Base-by-base conservation (phyloP, 2,329 filamentous ascomycete genomes). In the Beauveria caledonica region DNA sequence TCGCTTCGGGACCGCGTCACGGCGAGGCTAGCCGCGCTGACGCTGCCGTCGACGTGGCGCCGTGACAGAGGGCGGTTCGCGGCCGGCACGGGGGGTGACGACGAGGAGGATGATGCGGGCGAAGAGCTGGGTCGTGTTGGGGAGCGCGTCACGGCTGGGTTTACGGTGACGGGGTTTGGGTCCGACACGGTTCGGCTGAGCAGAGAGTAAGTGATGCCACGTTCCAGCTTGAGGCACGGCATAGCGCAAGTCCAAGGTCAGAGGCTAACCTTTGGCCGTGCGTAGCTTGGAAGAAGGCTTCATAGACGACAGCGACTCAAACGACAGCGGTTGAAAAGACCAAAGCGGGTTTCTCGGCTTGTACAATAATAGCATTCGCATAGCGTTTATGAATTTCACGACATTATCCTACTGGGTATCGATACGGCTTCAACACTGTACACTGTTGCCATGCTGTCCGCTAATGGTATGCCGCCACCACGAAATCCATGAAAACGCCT, bases 181-280 rank as follows among this genome's bases (percentile, higher is more conserved):
- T 36, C 40, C 17, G 48, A 78, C 52, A 75, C 79, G 48, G 77
- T 83, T 66, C 80, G 91, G 63, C 68, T 96, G 63, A 93, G 90
- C 71, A 80, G 90, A 74, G 91, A 96, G 76, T 85, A 73, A 71
- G 81, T 76, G 21, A 3, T 33, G 27, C 5, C 33, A 36, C 13
- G 11, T 36, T 15, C 33, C 5, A 15, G 13, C 33, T 36, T 15
- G 33, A 36, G 33, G 33, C 33, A 60, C 36, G n/a, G 21, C 27
- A n/a, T 19, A 33, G 25, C 42, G 7, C 39, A 52, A 54, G 3
- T 23, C 7, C 21, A 17, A 21, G 39, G 19, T 25, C 23, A 29
- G 15, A 29, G 23, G 39, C 39, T 54, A 21, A 49, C 40, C 13
- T 15, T 40, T 40, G 19, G 9, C 21, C 25, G 13, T 6, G 2